Conservation (phyloP, 2,329 filamentous ascomycete species). For the Aspergillus unguis region DNA sequence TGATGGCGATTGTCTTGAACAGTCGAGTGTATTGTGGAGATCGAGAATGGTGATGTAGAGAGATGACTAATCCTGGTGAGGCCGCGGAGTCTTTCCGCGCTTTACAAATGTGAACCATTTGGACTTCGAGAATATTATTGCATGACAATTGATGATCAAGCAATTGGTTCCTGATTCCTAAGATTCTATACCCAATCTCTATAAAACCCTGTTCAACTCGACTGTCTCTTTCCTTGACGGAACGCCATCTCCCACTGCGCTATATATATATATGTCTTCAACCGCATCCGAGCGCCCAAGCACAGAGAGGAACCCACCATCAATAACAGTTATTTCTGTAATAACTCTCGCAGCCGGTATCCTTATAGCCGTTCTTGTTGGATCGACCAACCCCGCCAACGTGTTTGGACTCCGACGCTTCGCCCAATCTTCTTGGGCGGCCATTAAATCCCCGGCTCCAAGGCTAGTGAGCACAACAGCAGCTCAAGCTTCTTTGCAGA, state of each 20-base stretch:
- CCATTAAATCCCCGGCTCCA: not conserved
- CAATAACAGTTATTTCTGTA: conserved; percentile 18
- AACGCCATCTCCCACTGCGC: not conserved
- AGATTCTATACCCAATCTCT: not conserved
- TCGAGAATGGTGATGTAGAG: not conserved
- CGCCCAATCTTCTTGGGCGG: conserved; percentile 14
- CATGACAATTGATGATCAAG: conserved; percentile 7
- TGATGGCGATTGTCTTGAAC: no score
- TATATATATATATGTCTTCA: conserved; percentile 8
- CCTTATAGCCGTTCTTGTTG: conserved; percentile 22
- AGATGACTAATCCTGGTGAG: not conserved
- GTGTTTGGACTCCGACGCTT: conserved; percentile 28
- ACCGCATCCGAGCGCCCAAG: conserved; percentile 4
- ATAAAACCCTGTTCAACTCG: not conserved
- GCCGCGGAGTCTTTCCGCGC: not conserved
- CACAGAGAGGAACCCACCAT: conserved; percentile 7
- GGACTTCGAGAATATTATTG: not conserved
- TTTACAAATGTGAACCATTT: conserved; percentile 7
- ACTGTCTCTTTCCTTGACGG: not conserved
- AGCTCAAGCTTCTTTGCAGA: not conserved
- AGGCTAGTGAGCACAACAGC: no score
- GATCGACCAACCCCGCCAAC: conserved; percentile 23
- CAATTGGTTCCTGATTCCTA: not conserved
- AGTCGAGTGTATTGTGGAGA: not conserved
- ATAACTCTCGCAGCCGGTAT: conserved; percentile 21